A percentile compares a stretch with the other conserved stretches of the same genome.
These are phyloP conservation scores for Aspergillus panamensis DNA, from an alignment of 495 filamentous ascomycete species.

Conservation along the genomic window DNA sequence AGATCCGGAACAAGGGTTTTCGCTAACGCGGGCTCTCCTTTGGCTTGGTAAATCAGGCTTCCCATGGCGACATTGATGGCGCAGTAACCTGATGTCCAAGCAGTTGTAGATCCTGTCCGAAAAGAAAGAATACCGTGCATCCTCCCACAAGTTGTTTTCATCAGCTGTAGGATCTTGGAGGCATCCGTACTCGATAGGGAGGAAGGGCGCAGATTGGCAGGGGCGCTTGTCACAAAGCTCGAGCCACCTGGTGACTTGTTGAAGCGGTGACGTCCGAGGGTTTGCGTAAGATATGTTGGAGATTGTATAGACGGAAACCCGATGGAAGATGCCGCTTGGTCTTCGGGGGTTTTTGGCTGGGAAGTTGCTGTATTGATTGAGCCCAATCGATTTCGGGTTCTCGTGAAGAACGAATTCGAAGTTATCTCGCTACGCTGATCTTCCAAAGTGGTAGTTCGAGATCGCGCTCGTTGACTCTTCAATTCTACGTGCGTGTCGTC, in stretches of 20 bases:
- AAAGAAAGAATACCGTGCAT: slow-evolving; percentile 56
- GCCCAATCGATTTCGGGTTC: slow-evolving; percentile 41
- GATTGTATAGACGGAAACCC: slow-evolving; percentile 52
- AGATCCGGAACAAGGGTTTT: slow-evolving; percentile 74
- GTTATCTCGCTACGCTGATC: slow-evolving; percentile 45
- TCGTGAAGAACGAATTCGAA: slow-evolving; percentile 33
- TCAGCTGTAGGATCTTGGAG: slow-evolving; percentile 50
- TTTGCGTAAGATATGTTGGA: slow-evolving; percentile 33
- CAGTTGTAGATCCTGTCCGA: slow-evolving; percentile 51
- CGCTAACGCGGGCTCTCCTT: slow-evolving; percentile 52
- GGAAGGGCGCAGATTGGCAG: slow-evolving; percentile 45
- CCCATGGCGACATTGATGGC: slow-evolving; percentile 55
- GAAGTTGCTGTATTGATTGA: slow-evolving; percentile 43
- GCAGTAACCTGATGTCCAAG: slow-evolving; percentile 56
- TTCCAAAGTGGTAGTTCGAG: slow-evolving; percentile 49
- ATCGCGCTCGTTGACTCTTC: slow-evolving; percentile 43
- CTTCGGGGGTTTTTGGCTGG: slow-evolving; percentile 31
- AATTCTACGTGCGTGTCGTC: slow-evolving; percentile 31
- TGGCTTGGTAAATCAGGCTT: slow-evolving; percentile 54
- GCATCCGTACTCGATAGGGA: slow-evolving; percentile 47
- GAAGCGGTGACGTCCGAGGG: slow-evolving; percentile 40
- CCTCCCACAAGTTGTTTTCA: slow-evolving; percentile 56
- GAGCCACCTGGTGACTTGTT: slow-evolving; percentile 41
- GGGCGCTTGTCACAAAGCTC: slow-evolving; percentile 28
- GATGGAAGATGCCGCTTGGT: slow-evolving; percentile 38